Percentiles rank a stretch among this genome's conserved stretches.
Evolutionary conservation across 257 asterid species (phyloP).

Genomic region (Penstemon eatonii): DNA sequence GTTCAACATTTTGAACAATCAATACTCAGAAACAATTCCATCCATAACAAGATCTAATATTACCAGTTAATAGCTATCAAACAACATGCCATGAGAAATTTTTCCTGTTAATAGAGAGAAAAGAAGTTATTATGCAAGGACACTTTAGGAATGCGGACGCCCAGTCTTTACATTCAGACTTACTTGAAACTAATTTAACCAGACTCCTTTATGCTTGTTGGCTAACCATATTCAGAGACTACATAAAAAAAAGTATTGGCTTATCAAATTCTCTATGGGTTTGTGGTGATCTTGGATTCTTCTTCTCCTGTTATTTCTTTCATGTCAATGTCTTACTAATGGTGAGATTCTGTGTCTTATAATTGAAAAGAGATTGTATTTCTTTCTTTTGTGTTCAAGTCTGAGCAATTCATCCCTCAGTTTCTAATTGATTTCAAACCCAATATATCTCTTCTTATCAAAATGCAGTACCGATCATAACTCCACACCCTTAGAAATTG

Average conservation of each 20-base stretch:
- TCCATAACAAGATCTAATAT: background rate
- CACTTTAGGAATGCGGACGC: background rate
- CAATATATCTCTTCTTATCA: background rate
- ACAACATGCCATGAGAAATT: background rate
- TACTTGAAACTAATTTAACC: background rate
- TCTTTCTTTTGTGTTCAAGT: background rate
- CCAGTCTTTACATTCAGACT: background rate
- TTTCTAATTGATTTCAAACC: slow-evolving; percentile 3
- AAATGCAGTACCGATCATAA: slow-evolving; percentile 3
- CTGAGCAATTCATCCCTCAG: background rate
- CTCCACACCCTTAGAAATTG: background rate
- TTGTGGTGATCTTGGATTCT: background rate
- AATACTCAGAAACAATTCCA: background rate
- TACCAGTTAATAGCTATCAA: background rate
- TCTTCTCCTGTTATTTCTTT: background rate
- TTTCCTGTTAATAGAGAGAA: background rate
- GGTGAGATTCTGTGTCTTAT: background rate
- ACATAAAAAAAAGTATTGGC: too few species aligned
- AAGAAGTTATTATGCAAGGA: background rate
- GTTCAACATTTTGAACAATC: slow-evolving; percentile 8
- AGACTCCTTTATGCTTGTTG: background rate
- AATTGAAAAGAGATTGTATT: too few species aligned
- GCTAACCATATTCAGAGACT: too few species aligned
- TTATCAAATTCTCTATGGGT: too few species aligned
- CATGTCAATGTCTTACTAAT: background rate